Conservation (phyloP, 2,329 filamentous ascomycete species). For the Arthrobotrys sphaeroides region DNA sequence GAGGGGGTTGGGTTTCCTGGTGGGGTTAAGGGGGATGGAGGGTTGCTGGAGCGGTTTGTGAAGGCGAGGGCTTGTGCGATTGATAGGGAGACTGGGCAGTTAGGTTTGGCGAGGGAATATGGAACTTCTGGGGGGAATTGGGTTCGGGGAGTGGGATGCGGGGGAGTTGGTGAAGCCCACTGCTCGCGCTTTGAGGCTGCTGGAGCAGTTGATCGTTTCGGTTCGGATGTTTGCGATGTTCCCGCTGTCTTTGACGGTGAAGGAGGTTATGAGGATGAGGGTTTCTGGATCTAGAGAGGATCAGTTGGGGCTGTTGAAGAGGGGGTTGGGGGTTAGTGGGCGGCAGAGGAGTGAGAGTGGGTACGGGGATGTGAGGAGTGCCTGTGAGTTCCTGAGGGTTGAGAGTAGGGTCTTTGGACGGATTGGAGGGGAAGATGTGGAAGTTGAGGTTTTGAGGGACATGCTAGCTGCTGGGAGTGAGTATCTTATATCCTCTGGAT, state of each 20-base stretch:
- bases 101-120: conserved; percentile 52
- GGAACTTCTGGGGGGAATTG: neutral
- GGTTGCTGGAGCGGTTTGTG: conserved; percentile 20
- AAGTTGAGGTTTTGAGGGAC: conserved; percentile 75
- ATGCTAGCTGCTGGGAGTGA: conserved; percentile 71
- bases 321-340: conserved; percentile 13
- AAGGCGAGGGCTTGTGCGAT: conserved; percentile 54
- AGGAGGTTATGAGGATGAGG: conserved; percentile 51
- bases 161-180: conserved; percentile 30
- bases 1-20: conserved; percentile 50
- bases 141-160: conserved; percentile 19
- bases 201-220: conserved; percentile 25
- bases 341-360: conserved; percentile 55
- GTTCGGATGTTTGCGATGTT: conserved; percentile 35
- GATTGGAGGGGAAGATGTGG: conserved; percentile 70
- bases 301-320: conserved; percentile 30
- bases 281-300: conserved; percentile 34
- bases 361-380: conserved; percentile 54
- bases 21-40: neutral
- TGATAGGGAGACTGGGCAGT: conserved; percentile 56
- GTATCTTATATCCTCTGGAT: conserved; percentile 58
- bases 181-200: conserved; percentile 6
- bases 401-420: conserved; percentile 63
- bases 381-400: conserved; percentile 60
- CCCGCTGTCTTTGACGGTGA: conserved; percentile 32